Evolutionary conservation across 768 basidiomycete genomes (phyloP).

Genomic region (Podaxis sp.): DNA sequence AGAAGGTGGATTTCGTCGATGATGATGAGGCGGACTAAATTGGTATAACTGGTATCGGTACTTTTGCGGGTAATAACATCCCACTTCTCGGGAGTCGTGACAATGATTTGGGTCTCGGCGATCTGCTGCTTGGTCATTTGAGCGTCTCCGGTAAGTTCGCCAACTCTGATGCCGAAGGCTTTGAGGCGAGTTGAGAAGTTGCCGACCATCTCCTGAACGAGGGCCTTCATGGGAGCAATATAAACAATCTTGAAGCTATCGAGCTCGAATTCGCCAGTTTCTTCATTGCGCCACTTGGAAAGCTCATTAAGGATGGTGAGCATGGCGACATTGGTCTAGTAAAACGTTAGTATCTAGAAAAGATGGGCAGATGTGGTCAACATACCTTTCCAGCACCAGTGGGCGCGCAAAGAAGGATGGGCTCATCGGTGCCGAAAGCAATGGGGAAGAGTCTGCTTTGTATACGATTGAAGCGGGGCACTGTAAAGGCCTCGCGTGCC

Average conservation of each 20-base stretch:
- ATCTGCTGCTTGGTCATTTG: constrained; percentile 99
- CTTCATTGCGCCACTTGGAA: constrained; percentile 81
- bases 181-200: constrained; percentile 83
- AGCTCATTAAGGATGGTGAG: constrained; percentile 92
- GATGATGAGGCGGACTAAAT: constrained; percentile 93
- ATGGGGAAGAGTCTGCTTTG: constrained; percentile 93
- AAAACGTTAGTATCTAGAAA: constrained; percentile 20
- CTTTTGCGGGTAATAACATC: constrained; percentile 99
- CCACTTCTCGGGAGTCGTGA: constrained; percentile 99
- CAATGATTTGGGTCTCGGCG: constrained; percentile 95
- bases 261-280: constrained; percentile 77
- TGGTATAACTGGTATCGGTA: constrained; percentile 95
- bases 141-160: constrained; percentile 94
- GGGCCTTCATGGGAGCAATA: constrained; percentile 98
- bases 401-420: constrained; percentile 93
- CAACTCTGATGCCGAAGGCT: constrained; percentile 75
- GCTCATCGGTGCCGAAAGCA: constrained; percentile 94
- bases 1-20: constrained; percentile 98
- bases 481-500: constrained; percentile 86
- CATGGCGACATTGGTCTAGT: constrained; percentile 96
- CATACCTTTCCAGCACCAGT: constrained; percentile 97
- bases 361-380: not conserved
- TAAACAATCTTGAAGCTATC: constrained; percentile 96
- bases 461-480: constrained; percentile 80
- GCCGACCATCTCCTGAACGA: constrained; percentile 98